Percentiles rank a stretch among this genome's conserved stretches.
phyloP scores from a whole-genome alignment of 768 basidiomycete genomes.

The Tulasnella sp. region DNA sequence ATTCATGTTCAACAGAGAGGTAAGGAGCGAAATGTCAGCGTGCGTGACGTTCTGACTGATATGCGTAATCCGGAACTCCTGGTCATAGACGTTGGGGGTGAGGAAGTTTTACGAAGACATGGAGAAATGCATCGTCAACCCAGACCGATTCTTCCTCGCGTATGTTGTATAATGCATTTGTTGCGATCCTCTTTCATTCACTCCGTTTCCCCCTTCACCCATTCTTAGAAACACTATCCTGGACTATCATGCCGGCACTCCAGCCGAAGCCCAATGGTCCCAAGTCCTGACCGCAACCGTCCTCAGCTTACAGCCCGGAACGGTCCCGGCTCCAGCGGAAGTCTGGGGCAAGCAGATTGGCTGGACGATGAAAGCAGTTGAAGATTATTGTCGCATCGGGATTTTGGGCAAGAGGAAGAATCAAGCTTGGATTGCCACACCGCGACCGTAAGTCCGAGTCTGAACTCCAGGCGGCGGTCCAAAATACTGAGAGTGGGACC shows the following conservation, averaged over 20 bases:
- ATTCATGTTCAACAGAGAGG: conserved; percentile 25
- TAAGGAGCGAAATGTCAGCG: neutral
- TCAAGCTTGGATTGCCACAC: neutral
- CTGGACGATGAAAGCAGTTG: neutral
- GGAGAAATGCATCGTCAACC: conserved; percentile 19
- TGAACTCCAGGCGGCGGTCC: neutral
- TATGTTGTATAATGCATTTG: neutral
- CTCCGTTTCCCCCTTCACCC: no score
- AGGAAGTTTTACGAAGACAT: conserved; percentile 29
- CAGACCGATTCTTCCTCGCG: conserved; percentile 25
- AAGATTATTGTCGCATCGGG: neutral
- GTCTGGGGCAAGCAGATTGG: neutral
- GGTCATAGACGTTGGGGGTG: conserved; percentile 20
- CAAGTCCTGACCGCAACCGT: neutral
- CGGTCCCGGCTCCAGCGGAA: neutral
- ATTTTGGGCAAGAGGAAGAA: neutral
- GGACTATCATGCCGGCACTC: neutral
- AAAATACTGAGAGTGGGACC: conserved; percentile 38
- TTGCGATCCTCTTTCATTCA: neutral
- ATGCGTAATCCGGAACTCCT: neutral
- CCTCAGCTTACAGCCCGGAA: neutral
- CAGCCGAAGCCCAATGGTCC: neutral
- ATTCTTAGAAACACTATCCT: conserved; percentile 12
- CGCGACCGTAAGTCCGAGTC: neutral
- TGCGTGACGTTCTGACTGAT: neutral